Evolutionary conservation across 805 yeast genomes (phyloP).

Genomic region (Spathaspora hagerdaliae): DNA sequence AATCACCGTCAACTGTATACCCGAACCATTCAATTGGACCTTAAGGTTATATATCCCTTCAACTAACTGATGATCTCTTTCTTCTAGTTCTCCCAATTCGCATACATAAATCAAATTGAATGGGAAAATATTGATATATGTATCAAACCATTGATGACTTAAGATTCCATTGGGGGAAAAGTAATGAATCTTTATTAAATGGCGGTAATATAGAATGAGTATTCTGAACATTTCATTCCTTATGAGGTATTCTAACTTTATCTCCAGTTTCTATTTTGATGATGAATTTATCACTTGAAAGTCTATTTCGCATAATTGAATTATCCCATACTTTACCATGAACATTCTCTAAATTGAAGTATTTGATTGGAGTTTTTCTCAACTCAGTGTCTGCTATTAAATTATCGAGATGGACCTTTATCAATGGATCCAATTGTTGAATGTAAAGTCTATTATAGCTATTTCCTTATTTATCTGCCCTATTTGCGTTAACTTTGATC

Average conservation of each 20-base stretch:
- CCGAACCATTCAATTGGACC: slow-evolving; percentile 6
- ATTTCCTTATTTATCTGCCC: too few relatives aligned
- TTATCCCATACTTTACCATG: slow-evolving; percentile 32
- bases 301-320: slow-evolving; percentile 30
- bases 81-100: slow-evolving; percentile 12
- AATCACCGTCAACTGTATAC: slow-evolving; percentile 10
- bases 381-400: background rate
- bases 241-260: background rate
- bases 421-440: slow-evolving; percentile 35
- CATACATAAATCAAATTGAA: slow-evolving; percentile 24
- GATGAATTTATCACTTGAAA: slow-evolving; percentile 30
- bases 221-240: background rate
- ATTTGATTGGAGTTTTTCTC: slow-evolving; percentile 2
- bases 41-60: slow-evolving; percentile 10
- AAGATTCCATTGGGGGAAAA: slow-evolving; percentile 29
- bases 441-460: slow-evolving; percentile 21
- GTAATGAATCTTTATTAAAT: slow-evolving; percentile 24
- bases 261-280: slow-evolving; percentile 8
- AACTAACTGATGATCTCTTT: slow-evolving; percentile 11
- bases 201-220: slow-evolving; percentile 32
- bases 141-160: slow-evolving; percentile 31
- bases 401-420: slow-evolving; percentile 11
- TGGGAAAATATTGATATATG: slow-evolving; percentile 28
- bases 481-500: too few relatives aligned
- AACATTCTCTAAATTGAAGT: slow-evolving; percentile 15